These are phyloP conservation scores for Xylaria scruposa DNA, from an alignment of 495 filamentous ascomycete genomes.

Conservation along the genomic window DNA sequence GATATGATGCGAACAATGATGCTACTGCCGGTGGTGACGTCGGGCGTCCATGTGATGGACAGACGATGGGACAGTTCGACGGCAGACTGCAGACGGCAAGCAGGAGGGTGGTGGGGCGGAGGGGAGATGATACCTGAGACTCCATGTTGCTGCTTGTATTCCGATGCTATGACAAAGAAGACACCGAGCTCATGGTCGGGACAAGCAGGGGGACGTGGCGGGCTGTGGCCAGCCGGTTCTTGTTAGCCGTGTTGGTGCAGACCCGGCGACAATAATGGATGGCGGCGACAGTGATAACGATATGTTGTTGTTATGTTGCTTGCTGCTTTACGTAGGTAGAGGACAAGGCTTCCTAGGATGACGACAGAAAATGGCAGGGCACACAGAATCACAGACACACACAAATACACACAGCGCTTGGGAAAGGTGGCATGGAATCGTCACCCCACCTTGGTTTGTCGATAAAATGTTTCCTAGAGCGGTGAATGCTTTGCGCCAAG, in stretches of 20 bases:
- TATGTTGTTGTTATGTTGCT: neutral
- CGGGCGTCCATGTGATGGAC: neutral
- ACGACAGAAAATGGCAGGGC: slow-evolving; percentile 34
- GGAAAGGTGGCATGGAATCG: slow-evolving; percentile 25
- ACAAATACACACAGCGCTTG: neutral
- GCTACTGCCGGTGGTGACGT: neutral
- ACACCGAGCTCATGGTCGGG: slow-evolving; percentile 29
- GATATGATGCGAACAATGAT: neutral
- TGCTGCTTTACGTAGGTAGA: neutral
- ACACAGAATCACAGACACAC: slow-evolving; percentile 12
- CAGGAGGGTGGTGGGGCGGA: neutral
- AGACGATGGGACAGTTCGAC: neutral
- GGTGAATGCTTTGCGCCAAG: slow-evolving; percentile 16
- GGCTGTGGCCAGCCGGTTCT: slow-evolving; percentile 10
- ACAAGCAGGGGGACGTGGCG: slow-evolving; percentile 13
- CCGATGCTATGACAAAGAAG: slow-evolving; percentile 26
- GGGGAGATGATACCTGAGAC: slow-evolving; percentile 40
- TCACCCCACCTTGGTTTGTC: slow-evolving; percentile 27
- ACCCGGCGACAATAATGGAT: neutral
- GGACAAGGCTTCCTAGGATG: slow-evolving; percentile 15
- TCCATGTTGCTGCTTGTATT: slow-evolving; percentile 40
- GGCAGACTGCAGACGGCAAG: slow-evolving; percentile 4
- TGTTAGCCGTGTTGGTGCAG: neutral
- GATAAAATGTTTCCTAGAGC: slow-evolving; percentile 27
- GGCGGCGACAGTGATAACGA: neutral